Base-by-base conservation (phyloP, 2,329 filamentous ascomycete genomes). In the Aureobasidium uvarum region DNA sequence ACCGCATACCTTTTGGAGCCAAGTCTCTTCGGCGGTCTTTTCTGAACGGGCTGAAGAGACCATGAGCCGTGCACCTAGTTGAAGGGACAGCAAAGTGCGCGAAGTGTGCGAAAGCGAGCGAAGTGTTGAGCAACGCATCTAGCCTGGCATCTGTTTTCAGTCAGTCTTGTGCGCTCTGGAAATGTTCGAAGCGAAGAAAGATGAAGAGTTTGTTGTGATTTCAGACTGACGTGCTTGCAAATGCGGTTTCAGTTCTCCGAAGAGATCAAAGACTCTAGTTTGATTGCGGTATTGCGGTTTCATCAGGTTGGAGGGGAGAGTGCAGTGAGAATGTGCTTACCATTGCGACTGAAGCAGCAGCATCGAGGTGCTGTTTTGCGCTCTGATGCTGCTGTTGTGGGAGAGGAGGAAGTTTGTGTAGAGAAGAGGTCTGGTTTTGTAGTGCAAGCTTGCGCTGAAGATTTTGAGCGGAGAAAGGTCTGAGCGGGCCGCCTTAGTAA, bases 241-340 rank as follows among this genome's bases (percentile, higher is more conserved):
- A 60, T 69, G 76, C 78, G 86, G 88, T 94, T 93, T 93, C 90
- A 94, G 89, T 84, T 81, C 70, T 69, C 83, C 86, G 83, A 77
- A 77, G 77, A 82, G 89, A 87, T 96, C 91, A 95, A 95, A 96
- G 91, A 96, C 91, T 96, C 91, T 96, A 96, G 90, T 93, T 93
- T 84, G 60, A 48, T 48, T 52, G 48, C 48, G 60, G 60, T 63
- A 43, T 43, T 43, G 60, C 31, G 25, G 33, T 63, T 43, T 63
- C 60, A 63, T 63, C 60, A 63, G 60, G 60, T 43, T 43, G 60
- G 48, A 36, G 20, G 38, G 48, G n/a, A 18, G n/a, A 33, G 45
- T 36, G 18, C 18, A 41, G 33, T 20, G 41, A 62, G 3, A 18
- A 28, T 36, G 46, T 20, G 45, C 45, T 62, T 62, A 62, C 58